A percentile compares a stretch with the other conserved stretches of the same genome.
Conservation (phyloP, 306 rosid species). For the Cucumis melo region DNA sequence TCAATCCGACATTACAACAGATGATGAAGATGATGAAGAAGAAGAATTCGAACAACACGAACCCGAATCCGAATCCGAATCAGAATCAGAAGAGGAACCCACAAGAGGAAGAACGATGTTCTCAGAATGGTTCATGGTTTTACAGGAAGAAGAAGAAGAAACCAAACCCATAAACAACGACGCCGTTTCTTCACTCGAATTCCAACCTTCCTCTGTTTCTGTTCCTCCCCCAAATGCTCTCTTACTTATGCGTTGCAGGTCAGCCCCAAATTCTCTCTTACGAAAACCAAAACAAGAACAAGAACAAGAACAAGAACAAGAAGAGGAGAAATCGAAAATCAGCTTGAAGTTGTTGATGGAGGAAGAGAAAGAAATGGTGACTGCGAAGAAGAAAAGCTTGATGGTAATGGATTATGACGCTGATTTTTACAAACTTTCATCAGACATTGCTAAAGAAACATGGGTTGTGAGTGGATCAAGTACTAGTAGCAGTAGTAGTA, state of each 20-base stretch:
- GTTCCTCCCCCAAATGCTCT: slow-evolving; percentile 80
- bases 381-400: slow-evolving; percentile 21
- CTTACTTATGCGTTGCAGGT: slow-evolving; percentile 81
- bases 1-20: slow-evolving; percentile 29
- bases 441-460: slow-evolving; percentile 73
- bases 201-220: slow-evolving; percentile 2
- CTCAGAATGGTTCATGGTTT: slow-evolving; percentile 83
- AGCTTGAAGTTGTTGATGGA: slow-evolving; percentile 63
- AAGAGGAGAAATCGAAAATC: slow-evolving; percentile 15
- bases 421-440: slow-evolving; percentile 43
- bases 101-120: slow-evolving; percentile 25
- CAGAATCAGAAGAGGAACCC: slow-evolving; percentile 2
- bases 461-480: slow-evolving; percentile 68
- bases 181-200: neutral
- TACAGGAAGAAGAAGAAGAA: slow-evolving; percentile 31
- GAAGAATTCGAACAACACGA: slow-evolving; percentile 7
- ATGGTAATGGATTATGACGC: slow-evolving; percentile 41
- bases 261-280: slow-evolving; percentile 38
- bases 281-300: slow-evolving; percentile 25
- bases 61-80: neutral
- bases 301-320: slow-evolving; percentile 28
- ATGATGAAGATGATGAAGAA: slow-evolving; percentile 31
- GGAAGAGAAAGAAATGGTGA: slow-evolving; percentile 33
- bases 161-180: slow-evolving; percentile 7
- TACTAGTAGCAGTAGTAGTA: neutral